A percentile compares a stretch with the other conserved stretches of the same genome.
These are phyloP conservation scores for Leishmania martiniquensis DNA, from an alignment of 208 protist genomes.

Conservation along the genomic window DNA sequence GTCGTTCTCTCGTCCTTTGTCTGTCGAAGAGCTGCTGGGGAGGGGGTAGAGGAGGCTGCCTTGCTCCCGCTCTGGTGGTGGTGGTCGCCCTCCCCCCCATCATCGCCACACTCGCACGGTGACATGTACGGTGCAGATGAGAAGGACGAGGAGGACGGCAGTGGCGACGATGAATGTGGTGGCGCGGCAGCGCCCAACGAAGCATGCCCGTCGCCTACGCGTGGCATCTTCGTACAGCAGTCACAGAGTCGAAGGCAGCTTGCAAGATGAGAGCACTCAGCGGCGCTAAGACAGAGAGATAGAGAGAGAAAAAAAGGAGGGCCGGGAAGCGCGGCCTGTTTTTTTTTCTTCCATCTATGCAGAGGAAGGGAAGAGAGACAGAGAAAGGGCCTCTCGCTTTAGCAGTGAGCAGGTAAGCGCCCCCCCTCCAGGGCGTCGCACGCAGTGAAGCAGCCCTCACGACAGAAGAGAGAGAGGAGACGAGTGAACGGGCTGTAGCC, in stretches of 20 bases:
- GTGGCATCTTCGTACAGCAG: background rate
- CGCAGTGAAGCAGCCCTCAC: background rate
- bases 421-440: background rate
- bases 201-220: background rate
- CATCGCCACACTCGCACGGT: slow-evolving; percentile 4
- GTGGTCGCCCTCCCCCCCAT: background rate
- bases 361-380: background rate
- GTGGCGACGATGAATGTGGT: background rate
- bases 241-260: background rate
- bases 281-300: background rate
- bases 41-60: background rate
- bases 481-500: background rate
- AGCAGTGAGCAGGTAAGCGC: background rate
- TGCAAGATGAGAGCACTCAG: background rate
- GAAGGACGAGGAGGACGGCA: slow-evolving; percentile 1
- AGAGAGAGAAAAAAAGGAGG: background rate
- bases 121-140: slow-evolving; percentile 14
- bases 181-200: background rate
- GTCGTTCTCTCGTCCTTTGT: background rate
- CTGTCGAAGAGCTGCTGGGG: background rate
- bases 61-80: background rate
- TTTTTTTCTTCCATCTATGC: background rate
- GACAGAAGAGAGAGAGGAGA: background rate
- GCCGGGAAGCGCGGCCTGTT: too few species aligned
- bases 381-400: background rate